phyloP scores from a whole-genome alignment of 331 rosid species.

The Cydonia oblonga region DNA sequence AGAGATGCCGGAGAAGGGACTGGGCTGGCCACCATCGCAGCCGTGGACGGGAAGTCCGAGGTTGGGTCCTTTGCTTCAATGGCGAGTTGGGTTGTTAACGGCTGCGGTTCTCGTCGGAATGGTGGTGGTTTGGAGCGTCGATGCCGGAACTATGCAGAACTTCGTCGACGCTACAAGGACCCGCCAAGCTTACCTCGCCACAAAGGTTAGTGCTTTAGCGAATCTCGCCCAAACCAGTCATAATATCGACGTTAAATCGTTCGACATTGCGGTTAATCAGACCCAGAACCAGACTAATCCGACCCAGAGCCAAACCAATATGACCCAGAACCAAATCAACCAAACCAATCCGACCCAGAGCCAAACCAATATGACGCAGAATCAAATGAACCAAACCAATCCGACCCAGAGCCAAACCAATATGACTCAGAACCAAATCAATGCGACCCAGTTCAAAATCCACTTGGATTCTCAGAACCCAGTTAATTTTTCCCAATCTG shows the following conservation, averaged over 20 bases:
- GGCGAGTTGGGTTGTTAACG: conserved; percentile 56
- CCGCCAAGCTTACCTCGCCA: conserved; percentile 27
- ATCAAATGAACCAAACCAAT: neutral
- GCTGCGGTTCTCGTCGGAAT: conserved; percentile 43
- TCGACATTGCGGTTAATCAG: conserved; percentile 11
- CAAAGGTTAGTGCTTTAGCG: conserved; percentile 18
- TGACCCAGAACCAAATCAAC: neutral
- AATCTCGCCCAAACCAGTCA: conserved; percentile 22
- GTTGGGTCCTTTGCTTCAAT: conserved; percentile 39
- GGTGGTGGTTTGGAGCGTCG: conserved; percentile 58
- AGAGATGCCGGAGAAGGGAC: conserved; percentile 56
- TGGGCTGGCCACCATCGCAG: conserved; percentile 22
- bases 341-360: neutral
- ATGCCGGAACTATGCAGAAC: conserved; percentile 40
- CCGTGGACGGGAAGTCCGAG: conserved; percentile 21
- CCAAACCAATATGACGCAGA: neutral
- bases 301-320: neutral
- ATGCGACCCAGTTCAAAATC: conserved; percentile 21
- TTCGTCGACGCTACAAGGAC: conserved; percentile 43
- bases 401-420: no score
- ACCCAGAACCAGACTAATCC: conserved; percentile 5
- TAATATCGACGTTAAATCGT: conserved; percentile 3
- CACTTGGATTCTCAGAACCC: conserved; percentile 5
- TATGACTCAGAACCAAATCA: neutral
- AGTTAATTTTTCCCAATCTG: conserved; percentile 10